phyloP scores from a whole-genome alignment of 495 filamentous ascomycete species.

The Aspergillus steynii region DNA sequence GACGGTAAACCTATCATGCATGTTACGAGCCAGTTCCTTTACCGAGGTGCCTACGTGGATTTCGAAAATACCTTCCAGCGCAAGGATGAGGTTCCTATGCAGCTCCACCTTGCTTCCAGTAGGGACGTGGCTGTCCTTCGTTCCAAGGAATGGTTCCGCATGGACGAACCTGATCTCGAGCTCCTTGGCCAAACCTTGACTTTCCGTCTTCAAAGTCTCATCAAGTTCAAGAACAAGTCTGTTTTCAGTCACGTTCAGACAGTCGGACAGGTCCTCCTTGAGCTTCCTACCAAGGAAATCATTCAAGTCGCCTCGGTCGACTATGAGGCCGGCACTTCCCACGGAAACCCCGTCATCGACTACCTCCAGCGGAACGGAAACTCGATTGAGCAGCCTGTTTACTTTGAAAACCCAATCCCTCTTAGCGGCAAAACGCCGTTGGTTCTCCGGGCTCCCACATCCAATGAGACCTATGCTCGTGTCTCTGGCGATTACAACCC shows the following conservation, averaged over 20 bases:
- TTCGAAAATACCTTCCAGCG: conserved; percentile 98
- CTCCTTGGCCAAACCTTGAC: conserved; percentile 87
- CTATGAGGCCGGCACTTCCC: conserved; percentile 84
- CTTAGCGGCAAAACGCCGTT: conserved; percentile 89
- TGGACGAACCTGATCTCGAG: conserved; percentile 77
- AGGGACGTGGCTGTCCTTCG: conserved; percentile 92
- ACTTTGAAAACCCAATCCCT: conserved; percentile 96
- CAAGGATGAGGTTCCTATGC: conserved; percentile 93
- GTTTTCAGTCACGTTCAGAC: conserved; percentile 94
- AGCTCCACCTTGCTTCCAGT: conserved; percentile 79
- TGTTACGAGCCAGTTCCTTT: conserved; percentile 96
- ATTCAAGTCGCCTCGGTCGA: conserved; percentile 95
- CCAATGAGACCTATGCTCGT: conserved; percentile 95
- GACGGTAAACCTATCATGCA: conserved; percentile 93
- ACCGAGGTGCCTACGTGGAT: conserved; percentile 88
- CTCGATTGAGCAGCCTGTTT: conserved; percentile 93
- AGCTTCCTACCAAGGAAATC: conserved; percentile 95
- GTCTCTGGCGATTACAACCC: conserved; percentile 99
- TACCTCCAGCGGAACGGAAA: conserved; percentile 91
- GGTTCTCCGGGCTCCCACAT: conserved; percentile 84
- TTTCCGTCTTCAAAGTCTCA: conserved; percentile 91
- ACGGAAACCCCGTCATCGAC: conserved; percentile 95
- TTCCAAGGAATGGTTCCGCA: conserved; percentile 95
- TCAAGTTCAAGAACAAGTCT: conserved; percentile 91
- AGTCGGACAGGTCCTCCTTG: conserved; percentile 85